phyloP scores from a whole-genome alignment of 257 asterid species.

The Capsicum baccatum region DNA sequence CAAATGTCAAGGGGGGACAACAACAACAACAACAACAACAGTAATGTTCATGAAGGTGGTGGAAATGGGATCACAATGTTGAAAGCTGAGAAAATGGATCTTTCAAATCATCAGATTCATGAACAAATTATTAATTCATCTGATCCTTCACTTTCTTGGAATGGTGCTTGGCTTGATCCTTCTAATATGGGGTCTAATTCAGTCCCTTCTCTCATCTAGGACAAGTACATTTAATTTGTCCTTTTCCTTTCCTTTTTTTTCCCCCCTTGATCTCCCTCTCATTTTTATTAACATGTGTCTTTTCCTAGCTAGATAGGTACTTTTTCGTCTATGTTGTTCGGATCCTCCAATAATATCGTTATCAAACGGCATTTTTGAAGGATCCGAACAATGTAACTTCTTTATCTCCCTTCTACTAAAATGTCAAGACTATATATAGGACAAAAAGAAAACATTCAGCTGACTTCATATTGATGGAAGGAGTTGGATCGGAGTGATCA shows the following conservation, averaged over 20 bases:
- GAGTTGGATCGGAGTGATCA: slow-evolving; percentile 79
- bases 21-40: neutral
- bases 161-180: slow-evolving; percentile 55
- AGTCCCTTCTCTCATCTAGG: slow-evolving; percentile 52
- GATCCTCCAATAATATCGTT: neutral
- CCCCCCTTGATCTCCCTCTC: slow-evolving; percentile 23
- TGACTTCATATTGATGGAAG: slow-evolving; percentile 38
- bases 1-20: slow-evolving; percentile 27
- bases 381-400: neutral
- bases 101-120: slow-evolving; percentile 31
- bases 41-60: slow-evolving; percentile 32
- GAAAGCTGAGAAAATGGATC: slow-evolving; percentile 48
- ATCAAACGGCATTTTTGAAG: neutral
- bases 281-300: slow-evolving; percentile 31
- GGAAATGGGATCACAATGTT: slow-evolving; percentile 20
- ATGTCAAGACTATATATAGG: slow-evolving; percentile 25
- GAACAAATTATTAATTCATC: slow-evolving; percentile 40
- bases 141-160: slow-evolving; percentile 50
- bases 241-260: too few species aligned
- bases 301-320: slow-evolving; percentile 26
- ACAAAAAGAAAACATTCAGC: neutral
- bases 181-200: slow-evolving; percentile 53
- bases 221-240: neutral
- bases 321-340: neutral
- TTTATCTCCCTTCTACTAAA: neutral